Conservation (phyloP, 192 early-diverging fungal genomes). For the Coemansia javaensis region DNA sequence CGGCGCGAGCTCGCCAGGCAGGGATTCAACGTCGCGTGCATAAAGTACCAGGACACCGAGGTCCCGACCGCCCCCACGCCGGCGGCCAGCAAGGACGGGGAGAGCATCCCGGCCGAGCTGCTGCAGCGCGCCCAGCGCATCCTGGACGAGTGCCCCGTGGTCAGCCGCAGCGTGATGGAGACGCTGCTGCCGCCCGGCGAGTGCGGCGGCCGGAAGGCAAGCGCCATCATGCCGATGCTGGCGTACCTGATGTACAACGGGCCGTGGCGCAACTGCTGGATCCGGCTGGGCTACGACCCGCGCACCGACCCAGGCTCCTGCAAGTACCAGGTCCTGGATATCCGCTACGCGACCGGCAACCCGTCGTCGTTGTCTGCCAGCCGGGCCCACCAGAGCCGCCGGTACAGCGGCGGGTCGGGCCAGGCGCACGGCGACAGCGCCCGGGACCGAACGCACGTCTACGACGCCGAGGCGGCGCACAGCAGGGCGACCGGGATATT, state of each 20-base stretch:
- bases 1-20: background rate
- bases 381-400: too few species aligned
- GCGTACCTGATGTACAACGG: constrained; percentile 37
- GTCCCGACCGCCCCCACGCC: constrained; percentile 17
- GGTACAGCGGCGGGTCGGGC: background rate
- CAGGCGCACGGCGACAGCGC: constrained; percentile 2
- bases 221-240: constrained; percentile 16
- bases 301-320: constrained; percentile 29
- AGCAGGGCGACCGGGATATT: constrained; percentile 27
- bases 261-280: constrained; percentile 50
- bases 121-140: constrained; percentile 14
- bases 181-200: constrained; percentile 17
- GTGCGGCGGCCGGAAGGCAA: constrained; percentile 5
- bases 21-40: constrained; percentile 9
- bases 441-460: constrained; percentile 9
- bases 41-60: constrained; percentile 5
- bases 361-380: too few species aligned
- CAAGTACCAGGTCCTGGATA: constrained; percentile 45
- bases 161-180: constrained; percentile 38
- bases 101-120: constrained; percentile 7
- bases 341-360: constrained; percentile 9
- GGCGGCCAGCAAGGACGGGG: constrained; percentile 4
- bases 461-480: constrained; percentile 16
- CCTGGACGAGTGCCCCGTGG: constrained; percentile 24
- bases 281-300: constrained; percentile 47